A percentile compares a stretch with the other conserved stretches of the same genome.
These are phyloP conservation scores for Botrytis elliptica DNA, from an alignment of 2,329 filamentous ascomycete species.

Conservation along the genomic window DNA sequence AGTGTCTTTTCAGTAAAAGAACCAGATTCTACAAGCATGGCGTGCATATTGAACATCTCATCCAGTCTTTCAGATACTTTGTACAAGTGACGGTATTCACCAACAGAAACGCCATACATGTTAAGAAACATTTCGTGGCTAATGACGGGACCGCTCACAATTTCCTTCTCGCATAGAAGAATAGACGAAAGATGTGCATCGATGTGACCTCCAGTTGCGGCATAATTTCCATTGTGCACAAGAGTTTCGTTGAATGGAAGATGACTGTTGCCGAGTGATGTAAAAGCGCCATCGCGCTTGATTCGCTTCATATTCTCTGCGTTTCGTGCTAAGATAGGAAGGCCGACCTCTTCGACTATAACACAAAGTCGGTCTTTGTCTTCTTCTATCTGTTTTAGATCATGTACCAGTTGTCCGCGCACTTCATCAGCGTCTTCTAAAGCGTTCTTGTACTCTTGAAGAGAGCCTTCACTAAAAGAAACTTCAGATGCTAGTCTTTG, in stretches of 20 bases:
- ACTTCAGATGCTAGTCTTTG: neutral
- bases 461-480: neutral
- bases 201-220: constrained; percentile 3
- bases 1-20: constrained; percentile 11
- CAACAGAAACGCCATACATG: constrained; percentile 9
- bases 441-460: neutral
- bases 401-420: neutral
- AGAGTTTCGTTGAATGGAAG: neutral
- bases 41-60: constrained; percentile 13
- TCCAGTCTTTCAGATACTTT: neutral
- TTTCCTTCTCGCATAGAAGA: neutral
- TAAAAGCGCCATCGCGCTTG: neutral
- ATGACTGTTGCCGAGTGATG: neutral
- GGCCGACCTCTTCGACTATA: neutral
- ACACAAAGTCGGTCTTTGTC: neutral
- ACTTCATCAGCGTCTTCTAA: neutral
- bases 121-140: neutral
- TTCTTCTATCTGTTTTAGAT: neutral
- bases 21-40: neutral
- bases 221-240: neutral
- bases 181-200: constrained; percentile 3
- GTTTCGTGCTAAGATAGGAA: neutral
- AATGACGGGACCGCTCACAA: neutral
- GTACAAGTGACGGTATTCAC: neutral
- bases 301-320: neutral